Conservation (phyloP, 129 eudicot genomes). For the Cynara cardunculus region DNA sequence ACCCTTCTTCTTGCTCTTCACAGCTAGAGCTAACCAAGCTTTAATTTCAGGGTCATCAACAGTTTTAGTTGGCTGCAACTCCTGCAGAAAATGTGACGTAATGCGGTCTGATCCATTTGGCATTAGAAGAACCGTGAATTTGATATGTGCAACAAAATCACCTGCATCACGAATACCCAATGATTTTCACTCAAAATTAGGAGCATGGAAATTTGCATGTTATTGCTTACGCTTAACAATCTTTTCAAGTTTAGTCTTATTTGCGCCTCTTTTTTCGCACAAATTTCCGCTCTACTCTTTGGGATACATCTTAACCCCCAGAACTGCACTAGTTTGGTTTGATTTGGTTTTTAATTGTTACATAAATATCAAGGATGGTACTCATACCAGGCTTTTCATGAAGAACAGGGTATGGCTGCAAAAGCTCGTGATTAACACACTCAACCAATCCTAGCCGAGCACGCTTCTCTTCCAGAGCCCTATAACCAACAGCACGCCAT, state of each 20-base stretch:
- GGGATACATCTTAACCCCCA: no score
- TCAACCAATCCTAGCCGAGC: conserved; percentile 87
- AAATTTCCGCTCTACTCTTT: no score
- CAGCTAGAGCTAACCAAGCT: conserved; percentile 78
- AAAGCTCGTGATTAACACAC: conserved; percentile 80
- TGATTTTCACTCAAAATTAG: not conserved
- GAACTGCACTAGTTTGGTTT: not conserved
- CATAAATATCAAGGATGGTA: not conserved
- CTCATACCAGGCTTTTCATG: conserved; percentile 80
- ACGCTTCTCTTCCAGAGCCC: conserved; percentile 85
- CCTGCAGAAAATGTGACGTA: conserved; percentile 79
- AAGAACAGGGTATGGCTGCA: conserved; percentile 91
- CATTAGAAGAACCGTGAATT: conserved; percentile 91
- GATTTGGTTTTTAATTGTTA: no score
- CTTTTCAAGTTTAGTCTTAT: no score
- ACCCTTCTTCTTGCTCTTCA: conserved; percentile 90
- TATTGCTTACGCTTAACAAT: no score
- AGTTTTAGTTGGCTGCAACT: conserved; percentile 79
- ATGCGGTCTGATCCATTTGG: conserved; percentile 99
- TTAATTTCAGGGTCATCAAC: conserved; percentile 91
- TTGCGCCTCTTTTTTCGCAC: no score
- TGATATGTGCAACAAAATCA: conserved; percentile 82
- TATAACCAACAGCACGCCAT: conserved; percentile 1
- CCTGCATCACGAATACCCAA: conserved; percentile 46
- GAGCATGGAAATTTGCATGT: not conserved